Conservation (phyloP, 2,329 filamentous ascomycete genomes). For the Cladosporium sp. region DNA sequence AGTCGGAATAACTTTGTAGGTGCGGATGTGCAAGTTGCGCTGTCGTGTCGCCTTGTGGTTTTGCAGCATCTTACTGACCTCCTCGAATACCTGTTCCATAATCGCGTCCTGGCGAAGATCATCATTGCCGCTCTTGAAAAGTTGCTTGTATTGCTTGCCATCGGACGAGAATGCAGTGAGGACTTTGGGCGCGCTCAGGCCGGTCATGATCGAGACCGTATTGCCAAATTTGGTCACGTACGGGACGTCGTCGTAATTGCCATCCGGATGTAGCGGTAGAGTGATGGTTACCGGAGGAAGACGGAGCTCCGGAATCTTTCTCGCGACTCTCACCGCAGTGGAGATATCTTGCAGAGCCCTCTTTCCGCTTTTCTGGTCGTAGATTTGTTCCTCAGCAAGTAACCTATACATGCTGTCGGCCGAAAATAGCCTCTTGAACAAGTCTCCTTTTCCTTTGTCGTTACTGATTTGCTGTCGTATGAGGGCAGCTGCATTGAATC, state of each 20-base stretch:
- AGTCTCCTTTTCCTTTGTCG: constrained; percentile 42
- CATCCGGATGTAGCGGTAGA: constrained; percentile 65
- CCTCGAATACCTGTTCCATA: constrained; percentile 99
- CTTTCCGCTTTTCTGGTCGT: constrained; percentile 33
- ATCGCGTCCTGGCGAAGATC: constrained; percentile 94
- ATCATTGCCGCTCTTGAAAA: constrained; percentile 94
- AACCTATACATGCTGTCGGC: constrained; percentile 61
- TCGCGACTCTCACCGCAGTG: constrained; percentile 58
- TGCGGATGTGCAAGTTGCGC: constrained; percentile 81
- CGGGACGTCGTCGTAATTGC: constrained; percentile 71
- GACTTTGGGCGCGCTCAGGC: constrained; percentile 89
- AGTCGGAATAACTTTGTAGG: constrained; percentile 92
- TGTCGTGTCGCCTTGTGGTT: constrained; percentile 82
- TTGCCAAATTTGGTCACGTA: constrained; percentile 65
- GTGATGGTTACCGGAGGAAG: constrained; percentile 88
- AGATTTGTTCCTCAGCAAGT: constrained; percentile 51
- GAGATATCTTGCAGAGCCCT: constrained; percentile 57
- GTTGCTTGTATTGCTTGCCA: constrained; percentile 75
- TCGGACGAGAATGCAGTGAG: constrained; percentile 74
- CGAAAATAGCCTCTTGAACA: constrained; percentile 67
- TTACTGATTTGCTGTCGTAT: constrained; percentile 57
- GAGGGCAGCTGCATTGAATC: constrained; percentile 64
- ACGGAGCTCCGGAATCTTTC: constrained; percentile 54
- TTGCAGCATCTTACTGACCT: constrained; percentile 83
- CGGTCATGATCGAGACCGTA: constrained; percentile 77